Base-by-base conservation (phyloP, 78 protist species). In the Pigoraptor vietnamica region DNA sequence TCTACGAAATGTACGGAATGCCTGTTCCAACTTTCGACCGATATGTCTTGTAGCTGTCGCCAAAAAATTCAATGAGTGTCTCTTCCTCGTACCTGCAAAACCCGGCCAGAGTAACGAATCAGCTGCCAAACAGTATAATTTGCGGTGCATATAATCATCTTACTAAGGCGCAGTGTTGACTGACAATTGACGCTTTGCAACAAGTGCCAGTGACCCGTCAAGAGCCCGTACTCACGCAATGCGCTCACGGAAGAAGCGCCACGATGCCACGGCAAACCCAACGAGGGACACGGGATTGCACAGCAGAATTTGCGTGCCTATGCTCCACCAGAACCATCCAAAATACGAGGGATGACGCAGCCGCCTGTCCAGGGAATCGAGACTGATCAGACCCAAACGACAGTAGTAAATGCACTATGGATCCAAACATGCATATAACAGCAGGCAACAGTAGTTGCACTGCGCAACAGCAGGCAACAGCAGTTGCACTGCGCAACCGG, bases 261-360 rank as follows among this genome's bases (percentile, higher is more conserved):
- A 96, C 35, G 95, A n/a, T 9, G 90, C 96, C 24, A 19, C 34
- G 0, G 95, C 86, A 56, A 81, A 97, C 0, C 84, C 94, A n/a
- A 93, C 40, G 19, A 89, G 23, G 55, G 95, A 92, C n/a, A 97
- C 86, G 0, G 97, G 98, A 40, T 97, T 97, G 40, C 29, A 37
- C 19, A 96, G 92, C 25, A 94, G 36, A 6, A 97, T 14, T 93
- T 97, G 98, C 29, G 96, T 93, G 36, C 92, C 93, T 23, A 95
- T 90, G 29, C 96, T 39, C 93, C 92, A 96, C 81, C 91, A 56
- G 35, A 96, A 97, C 97, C 96, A 97, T 14, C 98, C 98, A 36
- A 95, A 92, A 93, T 97, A 97, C 32, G 97, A 90, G 25, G 98
- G 98, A 89, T 97, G 98, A n/a, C 98, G 95, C 1, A 35, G 34